Conservation (phyloP, 257 asterid genomes). For the Sherardia arvensis region DNA sequence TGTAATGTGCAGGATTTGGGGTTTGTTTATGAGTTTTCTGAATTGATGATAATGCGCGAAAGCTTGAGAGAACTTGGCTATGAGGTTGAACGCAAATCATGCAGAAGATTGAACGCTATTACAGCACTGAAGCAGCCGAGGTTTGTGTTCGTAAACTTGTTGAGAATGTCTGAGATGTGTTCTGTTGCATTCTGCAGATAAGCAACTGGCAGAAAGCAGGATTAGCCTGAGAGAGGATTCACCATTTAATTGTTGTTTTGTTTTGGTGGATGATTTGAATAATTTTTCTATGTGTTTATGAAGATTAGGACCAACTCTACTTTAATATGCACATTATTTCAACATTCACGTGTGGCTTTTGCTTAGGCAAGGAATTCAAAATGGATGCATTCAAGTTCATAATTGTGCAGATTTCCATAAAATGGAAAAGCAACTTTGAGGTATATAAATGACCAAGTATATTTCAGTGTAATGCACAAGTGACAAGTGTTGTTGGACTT, state of each 20-base stretch:
- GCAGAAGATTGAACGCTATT: not conserved
- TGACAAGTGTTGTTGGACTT: too few relatives aligned
- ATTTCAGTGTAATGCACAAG: too few relatives aligned
- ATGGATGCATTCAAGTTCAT: slow-evolving; percentile 9
- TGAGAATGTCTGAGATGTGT: not conserved
- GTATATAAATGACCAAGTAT: too few relatives aligned
- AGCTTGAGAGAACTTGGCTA: not conserved
- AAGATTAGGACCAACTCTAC: not conserved
- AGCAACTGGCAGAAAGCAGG: not conserved
- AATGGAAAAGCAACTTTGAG: not conserved
- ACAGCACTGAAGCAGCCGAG: not conserved
- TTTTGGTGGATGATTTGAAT: too few relatives aligned
- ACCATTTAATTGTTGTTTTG: too few relatives aligned
- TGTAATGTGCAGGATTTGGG: not conserved
- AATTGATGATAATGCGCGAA: not conserved
- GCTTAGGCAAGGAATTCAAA: slow-evolving; percentile 4
- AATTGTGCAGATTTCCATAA: slow-evolving; percentile 9
- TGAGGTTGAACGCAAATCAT: not conserved
- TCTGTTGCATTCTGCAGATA: not conserved
- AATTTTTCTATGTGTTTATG: too few relatives aligned
- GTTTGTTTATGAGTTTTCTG: not conserved
- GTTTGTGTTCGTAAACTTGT: not conserved
- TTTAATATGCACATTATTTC: too few relatives aligned
- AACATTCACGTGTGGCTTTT: slow-evolving; percentile 24
- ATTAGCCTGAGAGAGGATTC: not conserved